Evolutionary conservation across 345 rosid species (phyloP).

Genomic region (Xanthoceras sorbifolium): DNA sequence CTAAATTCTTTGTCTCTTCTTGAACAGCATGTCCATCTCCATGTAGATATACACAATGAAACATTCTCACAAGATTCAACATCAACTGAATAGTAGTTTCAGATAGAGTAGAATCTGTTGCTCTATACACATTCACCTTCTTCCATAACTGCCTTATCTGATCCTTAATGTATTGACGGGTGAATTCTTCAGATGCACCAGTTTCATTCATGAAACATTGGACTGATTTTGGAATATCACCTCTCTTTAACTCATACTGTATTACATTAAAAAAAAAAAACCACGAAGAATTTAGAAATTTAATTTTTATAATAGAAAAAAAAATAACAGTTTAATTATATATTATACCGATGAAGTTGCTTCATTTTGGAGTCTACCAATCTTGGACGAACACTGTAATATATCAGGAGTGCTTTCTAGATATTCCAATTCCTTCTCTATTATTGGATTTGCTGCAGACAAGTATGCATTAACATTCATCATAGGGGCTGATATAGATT

Average conservation of each 20-base stretch:
- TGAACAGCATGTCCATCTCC: constrained; percentile 18
- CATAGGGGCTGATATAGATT: neutral
- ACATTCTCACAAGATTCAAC: constrained; percentile 15
- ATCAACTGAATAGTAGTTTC: neutral
- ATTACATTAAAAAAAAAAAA: neutral
- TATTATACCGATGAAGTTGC: constrained; percentile 12
- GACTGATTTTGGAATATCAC: constrained; percentile 35
- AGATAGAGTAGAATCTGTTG: neutral
- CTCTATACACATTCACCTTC: constrained; percentile 12
- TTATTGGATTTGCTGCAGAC: neutral
- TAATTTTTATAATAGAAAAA: constrained; percentile 17
- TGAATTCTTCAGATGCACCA: constrained; percentile 20
- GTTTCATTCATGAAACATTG: constrained; percentile 43
- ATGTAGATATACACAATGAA: neutral
- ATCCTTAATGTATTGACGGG: constrained; percentile 27
- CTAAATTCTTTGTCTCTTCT: neutral
- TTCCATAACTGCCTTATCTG: constrained; percentile 29
- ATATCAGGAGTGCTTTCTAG: neutral
- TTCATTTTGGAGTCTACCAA: neutral
- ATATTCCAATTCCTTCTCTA: neutral
- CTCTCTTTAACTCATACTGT: constrained; percentile 36
- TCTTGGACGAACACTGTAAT: neutral
- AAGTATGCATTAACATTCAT: neutral
- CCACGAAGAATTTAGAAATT: neutral
- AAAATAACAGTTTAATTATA: too few relatives aligned